Percentiles rank a stretch among this genome's conserved stretches.
Evolutionary conservation across 768 basidiomycete genomes (phyloP).

Genomic region (Russula abietina): DNA sequence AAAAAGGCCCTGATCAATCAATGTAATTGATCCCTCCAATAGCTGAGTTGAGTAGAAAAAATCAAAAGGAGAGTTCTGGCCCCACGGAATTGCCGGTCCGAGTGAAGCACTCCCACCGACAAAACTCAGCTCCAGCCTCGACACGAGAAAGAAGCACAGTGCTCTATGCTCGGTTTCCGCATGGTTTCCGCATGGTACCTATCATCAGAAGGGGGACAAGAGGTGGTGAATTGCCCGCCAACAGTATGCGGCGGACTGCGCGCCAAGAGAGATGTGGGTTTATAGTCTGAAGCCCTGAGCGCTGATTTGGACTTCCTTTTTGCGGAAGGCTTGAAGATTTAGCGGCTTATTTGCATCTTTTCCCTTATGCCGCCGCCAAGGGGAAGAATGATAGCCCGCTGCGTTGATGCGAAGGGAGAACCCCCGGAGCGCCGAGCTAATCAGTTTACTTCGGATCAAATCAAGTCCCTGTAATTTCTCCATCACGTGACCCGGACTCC

Average conservation of each 20-base stretch:
- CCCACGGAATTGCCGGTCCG: slow-evolving; percentile 9
- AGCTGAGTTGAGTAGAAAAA: neutral
- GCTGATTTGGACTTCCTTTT: neutral
- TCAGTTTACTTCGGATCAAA: too few species aligned
- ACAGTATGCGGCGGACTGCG: too few species aligned
- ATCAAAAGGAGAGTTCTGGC: neutral
- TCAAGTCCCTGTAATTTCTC: neutral
- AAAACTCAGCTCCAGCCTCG: neutral
- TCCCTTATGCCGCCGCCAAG: neutral
- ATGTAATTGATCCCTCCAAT: neutral
- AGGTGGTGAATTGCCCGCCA: neutral
- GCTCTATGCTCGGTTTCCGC: neutral
- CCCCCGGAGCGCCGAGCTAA: neutral
- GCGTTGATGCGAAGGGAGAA: neutral
- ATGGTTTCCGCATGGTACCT: neutral
- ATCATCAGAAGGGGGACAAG: neutral
- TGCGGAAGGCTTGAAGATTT: neutral
- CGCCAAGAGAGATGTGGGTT: neutral
- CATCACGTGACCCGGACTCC: neutral
- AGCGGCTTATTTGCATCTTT: neutral
- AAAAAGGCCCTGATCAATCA: neutral
- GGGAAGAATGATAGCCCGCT: neutral
- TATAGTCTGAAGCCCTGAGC: too few species aligned
- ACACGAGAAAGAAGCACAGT: neutral
- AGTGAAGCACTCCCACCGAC: neutral